Evolutionary conservation across 2,329 filamentous ascomycete genomes (phyloP).

Genomic region (Colletotrichum ledebouriae): DNA sequence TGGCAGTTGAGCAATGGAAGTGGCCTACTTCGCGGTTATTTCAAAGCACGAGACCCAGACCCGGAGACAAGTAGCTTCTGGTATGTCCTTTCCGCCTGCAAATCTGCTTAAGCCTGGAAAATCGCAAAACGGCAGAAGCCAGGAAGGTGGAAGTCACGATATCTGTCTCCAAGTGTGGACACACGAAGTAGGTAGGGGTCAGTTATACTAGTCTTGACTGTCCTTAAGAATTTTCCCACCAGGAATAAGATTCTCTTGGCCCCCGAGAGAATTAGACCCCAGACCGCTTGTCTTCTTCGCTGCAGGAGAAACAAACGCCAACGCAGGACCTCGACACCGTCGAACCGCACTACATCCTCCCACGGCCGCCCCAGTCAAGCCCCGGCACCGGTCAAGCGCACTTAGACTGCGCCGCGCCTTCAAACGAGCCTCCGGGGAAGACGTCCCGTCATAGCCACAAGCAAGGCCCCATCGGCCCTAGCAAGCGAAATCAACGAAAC

Average conservation of each 20-base stretch:
- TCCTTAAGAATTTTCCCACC: conserved; percentile 4
- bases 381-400: conserved; percentile 27
- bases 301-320: conserved; percentile 19
- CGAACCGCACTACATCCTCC: conserved; percentile 15
- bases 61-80: neutral
- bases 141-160: neutral
- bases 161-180: conserved; percentile 1
- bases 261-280: conserved; percentile 1
- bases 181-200: neutral
- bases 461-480: conserved; percentile 18
- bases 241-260: conserved; percentile 24
- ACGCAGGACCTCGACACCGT: conserved; percentile 35
- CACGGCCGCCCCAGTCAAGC: conserved; percentile 27
- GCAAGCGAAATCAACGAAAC: neutral
- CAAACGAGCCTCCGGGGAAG: conserved; percentile 22
- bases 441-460: conserved; percentile 30
- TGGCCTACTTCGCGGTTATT: conserved; percentile 9
- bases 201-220: neutral
- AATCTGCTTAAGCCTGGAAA: neutral
- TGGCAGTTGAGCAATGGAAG: conserved; percentile 5
- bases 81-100: neutral
- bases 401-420: conserved; percentile 32
- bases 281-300: conserved; percentile 19
- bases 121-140: too few species aligned
- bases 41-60: neutral